Base-by-base conservation (phyloP, 352 stramenopile genomes). In the Pythium plurisporium region DNA sequence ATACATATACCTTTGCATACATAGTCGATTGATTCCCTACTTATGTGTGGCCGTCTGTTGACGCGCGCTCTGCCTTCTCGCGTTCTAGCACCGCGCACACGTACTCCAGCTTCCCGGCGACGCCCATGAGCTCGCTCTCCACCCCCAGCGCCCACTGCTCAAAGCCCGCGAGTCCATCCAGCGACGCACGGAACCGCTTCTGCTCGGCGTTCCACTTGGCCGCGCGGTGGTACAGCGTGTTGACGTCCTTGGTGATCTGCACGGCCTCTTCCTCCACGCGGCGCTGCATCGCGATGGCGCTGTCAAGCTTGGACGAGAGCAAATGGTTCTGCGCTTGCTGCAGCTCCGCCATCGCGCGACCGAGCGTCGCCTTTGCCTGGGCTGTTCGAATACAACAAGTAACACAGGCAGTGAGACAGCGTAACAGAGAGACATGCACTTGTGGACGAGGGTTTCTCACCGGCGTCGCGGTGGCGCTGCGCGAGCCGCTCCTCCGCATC, bases 21-120 rank as follows among this genome's bases (percentile, higher is more conserved):
- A 37, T 26, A 51, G 15, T 38, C 31, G 31, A 9, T 10, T 42
- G 15, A 8, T 40, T 30, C 11, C 26, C 43, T 36, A 14, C n/a
- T 52, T 55, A 22, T 9, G n/a, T 23, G 14, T 22, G 31, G 10
- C 44, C 46, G 38, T 48, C 49, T 22, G 25, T 49, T 52, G 26
- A 25, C 40, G 27, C 62, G 22, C 38, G 48, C 20, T 67, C 46
- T 3, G 27, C 26, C 12, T 20, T 58, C 12, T 68, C 61, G 15
- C 52, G 52, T 55, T 89, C 76, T 34, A 89, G 66, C 34, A 89
- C 79, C 12, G 75, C 61, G 49, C 64, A 81, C 15, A 89, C 74
- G 51, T 89, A 87, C 57, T 89, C 79, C 23, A 87, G 59, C 31
- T 89, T 89, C 14, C 76, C 73, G 40, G 79, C 73, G 41, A 89